These are phyloP conservation scores for Geotrichum phurueaensis DNA, from an alignment of 1,139 yeast genomes.

Conservation along the genomic window DNA sequence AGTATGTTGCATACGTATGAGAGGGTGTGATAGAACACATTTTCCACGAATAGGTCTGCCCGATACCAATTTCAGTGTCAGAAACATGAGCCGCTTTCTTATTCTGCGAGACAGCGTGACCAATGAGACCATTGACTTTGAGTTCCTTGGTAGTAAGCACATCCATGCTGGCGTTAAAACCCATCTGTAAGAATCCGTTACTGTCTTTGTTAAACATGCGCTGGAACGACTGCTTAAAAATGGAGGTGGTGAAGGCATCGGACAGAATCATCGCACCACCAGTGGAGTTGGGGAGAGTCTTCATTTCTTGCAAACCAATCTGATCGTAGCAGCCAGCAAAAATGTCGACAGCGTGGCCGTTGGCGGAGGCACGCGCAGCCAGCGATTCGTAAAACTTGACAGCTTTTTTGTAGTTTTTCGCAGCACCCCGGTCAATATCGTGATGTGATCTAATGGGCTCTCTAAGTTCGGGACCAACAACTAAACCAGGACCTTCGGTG, in stretches of 20 bases:
- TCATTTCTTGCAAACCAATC: slow-evolving; percentile 93
- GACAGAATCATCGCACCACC: slow-evolving; percentile 85
- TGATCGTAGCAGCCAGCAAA: slow-evolving; percentile 97
- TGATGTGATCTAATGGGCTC: slow-evolving; percentile 97
- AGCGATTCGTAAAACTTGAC: slow-evolving; percentile 69
- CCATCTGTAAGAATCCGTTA: slow-evolving; percentile 74
- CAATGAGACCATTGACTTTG: slow-evolving; percentile 83
- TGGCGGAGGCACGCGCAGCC: slow-evolving; percentile 62
- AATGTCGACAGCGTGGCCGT: slow-evolving; percentile 78
- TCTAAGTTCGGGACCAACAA: slow-evolving; percentile 83
- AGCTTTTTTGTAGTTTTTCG: slow-evolving; percentile 86
- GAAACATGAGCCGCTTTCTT: slow-evolving; percentile 55
- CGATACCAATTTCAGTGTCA: slow-evolving; percentile 89
- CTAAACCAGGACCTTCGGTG: slow-evolving; percentile 93
- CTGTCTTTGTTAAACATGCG: slow-evolving; percentile 76
- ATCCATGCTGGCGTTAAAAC: slow-evolving; percentile 62
- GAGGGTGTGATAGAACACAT: slow-evolving; percentile 79
- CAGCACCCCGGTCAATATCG: slow-evolving; percentile 84
- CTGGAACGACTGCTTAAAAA: slow-evolving; percentile 84
- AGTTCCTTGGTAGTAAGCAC: slow-evolving; percentile 80
- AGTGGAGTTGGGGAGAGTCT: slow-evolving; percentile 68
- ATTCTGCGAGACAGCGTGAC: slow-evolving; percentile 56
- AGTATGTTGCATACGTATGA: slow-evolving; percentile 80
- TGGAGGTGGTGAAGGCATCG: slow-evolving; percentile 91
- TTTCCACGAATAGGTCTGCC: slow-evolving; percentile 85